Evolutionary conservation across 345 rosid species (phyloP), one percentile per base, ranked within the genome.

Genomic region (Populus nigra): DNA sequence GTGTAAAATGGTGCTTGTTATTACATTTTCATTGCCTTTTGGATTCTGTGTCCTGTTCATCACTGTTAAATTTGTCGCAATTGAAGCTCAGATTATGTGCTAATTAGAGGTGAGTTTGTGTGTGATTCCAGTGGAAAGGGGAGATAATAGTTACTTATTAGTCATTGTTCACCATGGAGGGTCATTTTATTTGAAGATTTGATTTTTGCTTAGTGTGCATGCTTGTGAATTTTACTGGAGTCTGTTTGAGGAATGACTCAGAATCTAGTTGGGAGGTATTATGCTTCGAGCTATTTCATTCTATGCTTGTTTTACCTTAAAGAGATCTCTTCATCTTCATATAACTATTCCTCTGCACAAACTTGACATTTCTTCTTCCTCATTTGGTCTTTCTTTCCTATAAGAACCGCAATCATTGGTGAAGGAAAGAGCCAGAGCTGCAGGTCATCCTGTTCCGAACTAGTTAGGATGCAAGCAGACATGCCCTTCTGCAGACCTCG

Each of bases 321-420:
- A 20, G 23, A 57, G n/a, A 8, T n/a, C 25, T n/a, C 23, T n/a
- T n/a, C 63, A n/a, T 57, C 15, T 20, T 38, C 45, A 36, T 33
- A 17, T 22, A 53, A 5, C 2, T 53, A 31, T 9, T 35, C 15
- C 31, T 4, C 59, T 8, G 43, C 20, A 50, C 39, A 3, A 27
- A 33, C 16, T 31, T 47, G 23, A 7, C 8, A 27, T 66, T 36
- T 29, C 16, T 50, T 7, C 68, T 25, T 17, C 23, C 38, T 38
- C 33, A 23, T 33, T 59, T 55, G 2, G 2, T 36, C 41, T 78
- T 49, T n/a, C 11, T 27, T 69, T 20, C 22, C 8, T 57, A 76
- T 8, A 76, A 85, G 89, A 81, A 70, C 86, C 85, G 38, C 80
- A 82, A 35, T 83, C 86, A 4, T 77, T 59, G 27, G 82, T 76